These are phyloP conservation scores for Maudiozyma barnettii DNA, from an alignment of 805 yeast species.

Conservation along the genomic window DNA sequence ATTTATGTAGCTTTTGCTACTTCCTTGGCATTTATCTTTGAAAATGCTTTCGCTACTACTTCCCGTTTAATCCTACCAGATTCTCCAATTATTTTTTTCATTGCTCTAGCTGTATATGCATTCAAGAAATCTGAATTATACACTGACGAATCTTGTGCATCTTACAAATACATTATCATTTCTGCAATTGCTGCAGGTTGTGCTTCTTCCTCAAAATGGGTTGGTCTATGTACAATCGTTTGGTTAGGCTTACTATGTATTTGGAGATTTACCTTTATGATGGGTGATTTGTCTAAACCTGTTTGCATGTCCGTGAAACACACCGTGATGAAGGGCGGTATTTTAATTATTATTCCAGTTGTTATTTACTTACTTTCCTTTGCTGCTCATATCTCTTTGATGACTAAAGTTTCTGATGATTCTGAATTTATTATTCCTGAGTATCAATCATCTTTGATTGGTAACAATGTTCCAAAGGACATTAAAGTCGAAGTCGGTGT, in stretches of 20 bases:
- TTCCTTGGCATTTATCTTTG: slow-evolving; percentile 47
- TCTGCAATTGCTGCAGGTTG: slow-evolving; percentile 61
- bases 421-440: slow-evolving; percentile 63
- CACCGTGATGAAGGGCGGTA: slow-evolving; percentile 39
- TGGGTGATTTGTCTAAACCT: slow-evolving; percentile 59
- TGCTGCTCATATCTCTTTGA: slow-evolving; percentile 49
- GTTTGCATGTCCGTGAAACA: slow-evolving; percentile 39
- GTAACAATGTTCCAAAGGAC: slow-evolving; percentile 48
- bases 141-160: slow-evolving; percentile 45
- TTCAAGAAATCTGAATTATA: slow-evolving; percentile 57
- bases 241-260: slow-evolving; percentile 62
- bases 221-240: slow-evolving; percentile 64
- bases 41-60: slow-evolving; percentile 58
- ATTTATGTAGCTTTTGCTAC: slow-evolving; percentile 51
- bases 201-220: slow-evolving; percentile 72
- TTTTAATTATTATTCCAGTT: slow-evolving; percentile 51
- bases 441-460: slow-evolving; percentile 54
- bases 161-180: slow-evolving; percentile 50
- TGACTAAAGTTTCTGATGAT: slow-evolving; percentile 58
- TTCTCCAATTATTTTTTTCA: slow-evolving; percentile 66
- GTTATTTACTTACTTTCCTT: slow-evolving; percentile 51
- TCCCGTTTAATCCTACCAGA: slow-evolving; percentile 67
- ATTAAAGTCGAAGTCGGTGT: slow-evolving; percentile 63
- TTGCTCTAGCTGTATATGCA: slow-evolving; percentile 59
- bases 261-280: slow-evolving; percentile 54